Percentiles rank a stretch among this genome's conserved stretches.
phyloP scores from a whole-genome alignment of 495 filamentous ascomycete genomes.

The Aspergillus kassunensis region DNA sequence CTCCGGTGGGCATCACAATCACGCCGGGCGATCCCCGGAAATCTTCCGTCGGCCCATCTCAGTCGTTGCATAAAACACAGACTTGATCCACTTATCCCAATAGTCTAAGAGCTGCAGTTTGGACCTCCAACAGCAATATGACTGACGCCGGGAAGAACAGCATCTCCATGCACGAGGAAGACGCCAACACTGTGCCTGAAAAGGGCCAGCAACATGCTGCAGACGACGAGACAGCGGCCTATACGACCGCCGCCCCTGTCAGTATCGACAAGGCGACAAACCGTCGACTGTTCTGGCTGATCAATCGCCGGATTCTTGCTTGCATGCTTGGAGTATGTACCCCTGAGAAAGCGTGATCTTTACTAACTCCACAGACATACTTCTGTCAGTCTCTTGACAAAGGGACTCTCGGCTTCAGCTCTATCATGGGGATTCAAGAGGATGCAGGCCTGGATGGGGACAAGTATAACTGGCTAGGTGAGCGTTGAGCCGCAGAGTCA shows the following conservation, averaged over 20 bases:
- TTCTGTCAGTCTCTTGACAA: conserved; percentile 3
- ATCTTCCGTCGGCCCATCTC: too few species aligned
- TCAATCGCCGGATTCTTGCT: conserved; percentile 1
- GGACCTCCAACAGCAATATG: neutral
- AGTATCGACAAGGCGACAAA: conserved; percentile 1
- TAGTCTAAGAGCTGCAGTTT: too few species aligned
- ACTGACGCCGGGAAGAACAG: neutral
- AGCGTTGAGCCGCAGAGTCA: neutral
- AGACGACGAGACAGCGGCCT: conserved; percentile 1
- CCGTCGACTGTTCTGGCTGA: conserved; percentile 4
- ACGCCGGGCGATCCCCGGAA: neutral
- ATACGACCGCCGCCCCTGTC: neutral
- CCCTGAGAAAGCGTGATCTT: too few species aligned
- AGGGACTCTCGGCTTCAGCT: neutral
- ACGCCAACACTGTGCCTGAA: neutral
- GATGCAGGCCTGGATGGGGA: conserved; percentile 31
- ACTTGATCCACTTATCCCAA: too few species aligned
- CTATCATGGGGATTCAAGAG: conserved; percentile 18
- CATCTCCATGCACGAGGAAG: neutral
- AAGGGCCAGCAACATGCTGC: neutral
- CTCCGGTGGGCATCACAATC: neutral
- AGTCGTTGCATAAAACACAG: too few species aligned
- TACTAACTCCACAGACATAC: neutral
- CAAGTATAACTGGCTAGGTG: conserved; percentile 12
- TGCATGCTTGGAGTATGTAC: conserved; percentile 3